These are phyloP conservation scores for Pyrenochaeta sp. DNA, from an alignment of 2,329 filamentous ascomycete species.

Conservation along the genomic window DNA sequence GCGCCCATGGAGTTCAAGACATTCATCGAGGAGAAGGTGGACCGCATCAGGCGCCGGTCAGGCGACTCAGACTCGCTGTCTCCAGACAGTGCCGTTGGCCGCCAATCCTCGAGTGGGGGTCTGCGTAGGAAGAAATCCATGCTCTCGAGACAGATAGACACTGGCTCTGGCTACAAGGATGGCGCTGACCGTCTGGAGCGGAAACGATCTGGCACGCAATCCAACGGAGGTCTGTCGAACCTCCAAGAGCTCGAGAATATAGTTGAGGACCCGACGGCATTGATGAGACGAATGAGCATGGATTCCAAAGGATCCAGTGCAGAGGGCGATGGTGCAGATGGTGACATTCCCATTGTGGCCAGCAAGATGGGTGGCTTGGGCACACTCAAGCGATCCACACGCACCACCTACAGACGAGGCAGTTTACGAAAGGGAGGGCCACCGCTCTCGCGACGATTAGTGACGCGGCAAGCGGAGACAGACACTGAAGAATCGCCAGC, in stretches of 20 bases:
- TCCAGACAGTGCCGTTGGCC: slow-evolving; percentile 62
- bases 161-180: slow-evolving; percentile 78
- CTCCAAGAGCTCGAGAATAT: slow-evolving; percentile 77
- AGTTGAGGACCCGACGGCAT: slow-evolving; percentile 78
- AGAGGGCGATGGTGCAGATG: slow-evolving; percentile 46
- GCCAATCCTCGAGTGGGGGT: slow-evolving; percentile 65
- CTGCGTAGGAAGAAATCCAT: slow-evolving; percentile 92
- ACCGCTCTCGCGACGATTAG: slow-evolving; percentile 76
- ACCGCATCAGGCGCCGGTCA: slow-evolving; percentile 86
- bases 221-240: slow-evolving; percentile 62
- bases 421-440: slow-evolving; percentile 82
- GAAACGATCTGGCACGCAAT: slow-evolving; percentile 68
- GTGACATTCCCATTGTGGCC: slow-evolving; percentile 85
- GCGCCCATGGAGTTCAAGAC: slow-evolving; percentile 97
- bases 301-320: slow-evolving; percentile 50
- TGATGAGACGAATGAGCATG: slow-evolving; percentile 75
- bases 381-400: slow-evolving; percentile 86
- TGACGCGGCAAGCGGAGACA: slow-evolving; percentile 68
- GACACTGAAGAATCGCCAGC: slow-evolving; percentile 63
- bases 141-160: slow-evolving; percentile 90
- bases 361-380: slow-evolving; percentile 76
- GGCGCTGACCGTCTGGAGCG: slow-evolving; percentile 82
- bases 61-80: slow-evolving; percentile 70
- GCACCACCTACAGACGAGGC: slow-evolving; percentile 89
- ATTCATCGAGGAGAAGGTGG: slow-evolving; percentile 91